These are phyloP conservation scores for Gigaspora rosea DNA, from an alignment of 192 early-diverging fungal species.

Conservation along the genomic window DNA sequence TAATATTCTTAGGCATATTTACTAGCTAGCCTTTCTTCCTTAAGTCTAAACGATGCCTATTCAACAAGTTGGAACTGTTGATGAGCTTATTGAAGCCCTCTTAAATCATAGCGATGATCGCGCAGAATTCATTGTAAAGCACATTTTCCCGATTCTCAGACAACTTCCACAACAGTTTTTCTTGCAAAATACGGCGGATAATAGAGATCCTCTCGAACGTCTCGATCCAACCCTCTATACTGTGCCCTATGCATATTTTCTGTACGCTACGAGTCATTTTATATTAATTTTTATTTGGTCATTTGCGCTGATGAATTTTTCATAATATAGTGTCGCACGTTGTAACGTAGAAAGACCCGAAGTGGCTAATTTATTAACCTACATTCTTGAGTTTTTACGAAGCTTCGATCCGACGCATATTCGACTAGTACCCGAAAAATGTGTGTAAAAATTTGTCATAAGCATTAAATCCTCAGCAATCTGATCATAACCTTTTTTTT, in stretches of 20 bases:
- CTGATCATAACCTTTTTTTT: neutral
- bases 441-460: neutral
- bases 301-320: neutral
- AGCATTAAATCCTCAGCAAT: too few species aligned
- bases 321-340: slow-evolving; percentile 12
- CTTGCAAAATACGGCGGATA: neutral
- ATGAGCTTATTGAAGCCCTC: slow-evolving; percentile 5
- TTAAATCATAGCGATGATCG: slow-evolving; percentile 1
- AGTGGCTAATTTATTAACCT: slow-evolving; percentile 1
- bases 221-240: neutral
- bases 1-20: too few species aligned
- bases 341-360: slow-evolving; percentile 22
- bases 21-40: too few species aligned
- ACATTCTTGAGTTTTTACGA: slow-evolving; percentile 10
- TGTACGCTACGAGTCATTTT: neutral
- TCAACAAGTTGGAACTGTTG: neutral
- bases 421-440: slow-evolving; percentile 21
- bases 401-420: slow-evolving; percentile 18
- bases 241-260: slow-evolving; percentile 24
- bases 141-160: neutral
- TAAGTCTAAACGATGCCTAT: neutral
- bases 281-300: neutral
- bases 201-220: slow-evolving; percentile 25
- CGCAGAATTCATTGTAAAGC: neutral
- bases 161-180: slow-evolving; percentile 4